Evolutionary conservation across 2,329 filamentous ascomycete genomes (phyloP), one percentile per base, ranked within the genome.

Genomic region (Cercospora sp.): DNA sequence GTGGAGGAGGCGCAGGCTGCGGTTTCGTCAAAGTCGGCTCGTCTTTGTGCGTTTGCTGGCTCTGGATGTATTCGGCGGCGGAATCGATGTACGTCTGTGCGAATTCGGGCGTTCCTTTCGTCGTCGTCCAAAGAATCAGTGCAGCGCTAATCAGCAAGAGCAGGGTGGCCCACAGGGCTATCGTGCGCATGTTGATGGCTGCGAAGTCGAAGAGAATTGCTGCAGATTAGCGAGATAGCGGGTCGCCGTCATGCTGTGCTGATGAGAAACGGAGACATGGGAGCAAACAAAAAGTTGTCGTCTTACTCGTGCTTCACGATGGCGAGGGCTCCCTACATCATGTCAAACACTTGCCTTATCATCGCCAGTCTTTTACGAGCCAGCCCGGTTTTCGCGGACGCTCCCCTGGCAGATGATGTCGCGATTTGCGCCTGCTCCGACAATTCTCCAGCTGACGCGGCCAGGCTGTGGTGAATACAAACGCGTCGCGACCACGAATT

Each of bases 121-220:
- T 45, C 32, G 65, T 68, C 37, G 69, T 67, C 64, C 70, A 69
- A 13, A 72, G 61, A 60, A 72, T 58, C n/a, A 72, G 57, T 30
- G 61, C 58, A 21, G 61, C 63, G 28, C 62, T 67, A 37, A 66
- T 63, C 43, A 72, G 63, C 24, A 72, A 24, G 57, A 69, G 65
- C 51, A 70, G 30, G 2, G 70, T 72, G 59, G 68, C 67, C 58
- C 70, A 72, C 18, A 72, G 58, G 58, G 68, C 68, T 51, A 69
- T 28, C 5, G 70, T 68, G 34, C 65, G 62, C 70, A 72, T 72
- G 21, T 68, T 72, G 21, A 8, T 63, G 65, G 10, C 10, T 40
- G 32, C 55, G 28, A 32, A 18, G 30, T 10, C 16, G 28, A 37
- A 58, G 55, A 58, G 55, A 58, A 34, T 12, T 53, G 21, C 28